Conservation (phyloP, 768 basidiomycete species). For the Phaeotremella fagi region DNA sequence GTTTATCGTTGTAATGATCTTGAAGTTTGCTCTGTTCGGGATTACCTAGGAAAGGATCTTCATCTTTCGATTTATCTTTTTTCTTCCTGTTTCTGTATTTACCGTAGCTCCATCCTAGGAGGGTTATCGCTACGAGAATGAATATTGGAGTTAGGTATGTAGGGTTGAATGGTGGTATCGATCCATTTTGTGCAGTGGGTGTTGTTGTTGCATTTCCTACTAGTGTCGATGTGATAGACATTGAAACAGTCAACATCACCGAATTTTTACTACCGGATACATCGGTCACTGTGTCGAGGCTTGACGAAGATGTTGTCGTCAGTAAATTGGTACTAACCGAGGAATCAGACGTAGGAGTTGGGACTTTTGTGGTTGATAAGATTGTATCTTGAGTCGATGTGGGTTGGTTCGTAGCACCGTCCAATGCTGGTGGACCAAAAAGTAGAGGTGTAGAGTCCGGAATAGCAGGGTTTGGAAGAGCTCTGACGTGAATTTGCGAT, state of each 20-base stretch:
- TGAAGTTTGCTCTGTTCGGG: conserved; percentile 12
- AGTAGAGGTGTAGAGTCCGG: not conserved
- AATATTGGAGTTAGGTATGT: conserved; percentile 27
- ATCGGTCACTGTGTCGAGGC: not conserved
- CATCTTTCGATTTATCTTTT: conserved; percentile 2
- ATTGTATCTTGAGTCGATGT: not conserved
- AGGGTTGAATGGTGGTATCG: conserved; percentile 14
- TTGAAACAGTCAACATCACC: not conserved
- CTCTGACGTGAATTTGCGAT: not conserved
- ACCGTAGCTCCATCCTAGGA: conserved; percentile 15
- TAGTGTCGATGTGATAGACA: not conserved
- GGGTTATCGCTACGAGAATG: conserved; percentile 19
- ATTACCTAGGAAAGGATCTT: conserved; percentile 1
- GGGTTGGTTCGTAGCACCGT: not conserved
- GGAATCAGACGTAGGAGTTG: not conserved
- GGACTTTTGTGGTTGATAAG: not conserved
- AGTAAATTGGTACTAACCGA: too few species aligned
- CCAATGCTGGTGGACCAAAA: not conserved
- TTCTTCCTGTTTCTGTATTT: conserved; percentile 9
- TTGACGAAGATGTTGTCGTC: conserved; percentile 1
- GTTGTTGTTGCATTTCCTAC: not conserved
- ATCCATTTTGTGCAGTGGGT: not conserved
- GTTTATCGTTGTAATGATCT: conserved; percentile 10
- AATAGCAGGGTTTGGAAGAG: not conserved
- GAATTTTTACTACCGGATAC: not conserved